Evolutionary conservation across 2,329 filamentous ascomycete genomes (phyloP).

Genomic region (Sarocladium brachiariae): DNA sequence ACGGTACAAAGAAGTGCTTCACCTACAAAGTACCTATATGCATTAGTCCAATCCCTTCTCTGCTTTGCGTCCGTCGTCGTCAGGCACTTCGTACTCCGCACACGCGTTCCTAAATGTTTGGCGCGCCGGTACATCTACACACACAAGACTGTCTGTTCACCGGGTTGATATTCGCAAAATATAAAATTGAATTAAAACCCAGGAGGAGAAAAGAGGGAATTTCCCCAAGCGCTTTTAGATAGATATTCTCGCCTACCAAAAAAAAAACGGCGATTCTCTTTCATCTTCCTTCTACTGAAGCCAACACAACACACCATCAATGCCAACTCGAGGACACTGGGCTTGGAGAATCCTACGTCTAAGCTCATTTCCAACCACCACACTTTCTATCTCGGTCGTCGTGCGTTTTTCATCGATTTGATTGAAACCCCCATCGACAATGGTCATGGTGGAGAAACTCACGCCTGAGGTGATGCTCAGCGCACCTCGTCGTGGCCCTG

Average conservation of each 20-base stretch:
- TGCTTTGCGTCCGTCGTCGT: background rate
- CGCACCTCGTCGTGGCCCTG: conserved; percentile 23
- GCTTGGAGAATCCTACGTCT: conserved; percentile 1
- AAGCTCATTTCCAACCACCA: background rate
- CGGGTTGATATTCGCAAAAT: no score
- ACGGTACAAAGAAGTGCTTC: background rate
- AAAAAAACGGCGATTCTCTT: no score
- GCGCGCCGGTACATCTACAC: no score
- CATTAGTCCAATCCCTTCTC: background rate
- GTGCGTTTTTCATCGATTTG: background rate
- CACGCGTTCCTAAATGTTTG: background rate
- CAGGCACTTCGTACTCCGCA: conserved; percentile 1
- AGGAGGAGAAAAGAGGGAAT: no score
- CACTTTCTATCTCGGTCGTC: background rate
- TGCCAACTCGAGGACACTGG: background rate
- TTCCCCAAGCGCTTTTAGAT: no score
- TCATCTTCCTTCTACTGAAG: background rate
- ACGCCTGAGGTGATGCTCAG: conserved; percentile 26
- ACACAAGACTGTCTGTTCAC: no score
- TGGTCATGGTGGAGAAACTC: conserved; percentile 19
- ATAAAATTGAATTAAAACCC: no score
- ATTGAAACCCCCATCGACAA: conserved; percentile 3
- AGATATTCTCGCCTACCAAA: no score
- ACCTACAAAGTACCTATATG: background rate
- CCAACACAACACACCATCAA: background rate